Evolutionary conservation across 352 stramenopile species (phyloP).

Genomic region (Pythium chondricola): DNA sequence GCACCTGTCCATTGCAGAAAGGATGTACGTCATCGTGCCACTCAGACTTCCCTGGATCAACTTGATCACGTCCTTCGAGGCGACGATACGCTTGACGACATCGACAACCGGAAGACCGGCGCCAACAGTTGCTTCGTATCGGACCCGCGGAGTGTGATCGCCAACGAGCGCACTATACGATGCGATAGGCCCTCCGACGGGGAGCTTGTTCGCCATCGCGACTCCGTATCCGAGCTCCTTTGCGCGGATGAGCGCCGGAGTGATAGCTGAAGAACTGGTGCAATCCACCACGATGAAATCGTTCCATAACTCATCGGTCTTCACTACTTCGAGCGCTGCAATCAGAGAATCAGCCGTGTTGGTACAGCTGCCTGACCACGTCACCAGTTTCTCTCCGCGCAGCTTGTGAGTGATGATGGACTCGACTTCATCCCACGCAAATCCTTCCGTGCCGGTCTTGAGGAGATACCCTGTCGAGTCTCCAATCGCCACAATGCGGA

Average conservation of each 20-base stretch:
- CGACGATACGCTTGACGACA: slow-evolving; percentile 40
- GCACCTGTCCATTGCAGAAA: slow-evolving; percentile 29
- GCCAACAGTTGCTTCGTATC: slow-evolving; percentile 56
- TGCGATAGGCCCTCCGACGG: slow-evolving; percentile 24
- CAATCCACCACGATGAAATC: too few species aligned
- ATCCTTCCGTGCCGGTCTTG: background rate
- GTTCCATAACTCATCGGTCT: too few species aligned
- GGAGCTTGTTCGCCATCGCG: slow-evolving; percentile 48
- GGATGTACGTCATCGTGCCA: slow-evolving; percentile 59
- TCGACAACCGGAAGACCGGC: slow-evolving; percentile 54
- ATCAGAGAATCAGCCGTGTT: too few species aligned
- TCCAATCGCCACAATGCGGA: slow-evolving; percentile 20
- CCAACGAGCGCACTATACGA: slow-evolving; percentile 31
- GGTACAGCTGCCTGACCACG: too few species aligned
- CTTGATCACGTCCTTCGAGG: slow-evolving; percentile 37
- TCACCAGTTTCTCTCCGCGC: background rate
- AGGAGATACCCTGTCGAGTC: slow-evolving; percentile 15
- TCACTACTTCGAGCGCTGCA: too few species aligned
- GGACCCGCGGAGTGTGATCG: slow-evolving; percentile 14
- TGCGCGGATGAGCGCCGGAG: slow-evolving; percentile 11
- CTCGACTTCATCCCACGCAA: slow-evolving; percentile 6
- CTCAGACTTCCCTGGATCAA: slow-evolving; percentile 48
- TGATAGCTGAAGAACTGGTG: slow-evolving; percentile 16
- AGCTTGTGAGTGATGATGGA: slow-evolving; percentile 11
- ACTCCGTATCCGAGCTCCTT: slow-evolving; percentile 26